A percentile compares a stretch with the other conserved stretches of the same genome.
phyloP scores from a whole-genome alignment of 164 flowering plant species.

The Taxillus chinensis region DNA sequence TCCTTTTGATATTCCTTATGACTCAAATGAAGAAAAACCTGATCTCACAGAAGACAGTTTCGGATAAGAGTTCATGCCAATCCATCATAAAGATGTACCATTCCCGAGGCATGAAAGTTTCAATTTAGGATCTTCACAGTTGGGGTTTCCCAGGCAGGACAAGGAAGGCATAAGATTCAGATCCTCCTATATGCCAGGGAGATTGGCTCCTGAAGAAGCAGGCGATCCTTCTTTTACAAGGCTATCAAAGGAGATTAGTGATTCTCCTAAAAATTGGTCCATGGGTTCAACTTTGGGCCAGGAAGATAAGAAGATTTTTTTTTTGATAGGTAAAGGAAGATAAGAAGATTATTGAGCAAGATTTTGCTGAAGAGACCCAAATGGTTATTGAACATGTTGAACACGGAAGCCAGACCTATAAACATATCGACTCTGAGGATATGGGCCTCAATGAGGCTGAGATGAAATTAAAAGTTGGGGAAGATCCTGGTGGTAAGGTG shows the following conservation, averaged over 20 bases:
- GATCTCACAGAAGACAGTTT: conserved; percentile 50
- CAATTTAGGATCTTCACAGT: conserved; percentile 42
- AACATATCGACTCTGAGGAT: conserved; percentile 28
- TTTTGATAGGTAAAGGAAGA: too few relatives aligned
- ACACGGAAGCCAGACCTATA: conserved; percentile 40
- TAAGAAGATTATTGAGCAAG: conserved; percentile 33
- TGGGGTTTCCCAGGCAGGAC: conserved; percentile 35
- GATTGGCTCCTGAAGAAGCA: conserved; percentile 30
- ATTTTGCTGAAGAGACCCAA: conserved; percentile 15
- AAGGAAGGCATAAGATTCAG: conserved; percentile 30
- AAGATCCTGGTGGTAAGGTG: too few relatives aligned
- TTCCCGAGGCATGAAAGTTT: conserved; percentile 75
- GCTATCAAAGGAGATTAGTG: conserved; percentile 61
- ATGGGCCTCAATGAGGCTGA: conserved; percentile 15
- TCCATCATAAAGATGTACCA: conserved; percentile 39
- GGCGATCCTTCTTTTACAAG: conserved; percentile 38
- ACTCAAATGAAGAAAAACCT: conserved; percentile 65
- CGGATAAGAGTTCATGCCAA: conserved; percentile 38
- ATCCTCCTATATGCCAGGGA: conserved; percentile 58
- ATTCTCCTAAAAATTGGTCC: conserved; percentile 68
- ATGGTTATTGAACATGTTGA: conserved; percentile 23
- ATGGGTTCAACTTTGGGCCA: conserved; percentile 37
- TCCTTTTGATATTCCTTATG: conserved; percentile 90
- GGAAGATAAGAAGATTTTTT: conserved; percentile 43
- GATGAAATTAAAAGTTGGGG: too few relatives aligned